These are phyloP conservation scores for Cyberlindnera mississippiensis DNA, from an alignment of 805 yeast species.

Conservation along the genomic window DNA sequence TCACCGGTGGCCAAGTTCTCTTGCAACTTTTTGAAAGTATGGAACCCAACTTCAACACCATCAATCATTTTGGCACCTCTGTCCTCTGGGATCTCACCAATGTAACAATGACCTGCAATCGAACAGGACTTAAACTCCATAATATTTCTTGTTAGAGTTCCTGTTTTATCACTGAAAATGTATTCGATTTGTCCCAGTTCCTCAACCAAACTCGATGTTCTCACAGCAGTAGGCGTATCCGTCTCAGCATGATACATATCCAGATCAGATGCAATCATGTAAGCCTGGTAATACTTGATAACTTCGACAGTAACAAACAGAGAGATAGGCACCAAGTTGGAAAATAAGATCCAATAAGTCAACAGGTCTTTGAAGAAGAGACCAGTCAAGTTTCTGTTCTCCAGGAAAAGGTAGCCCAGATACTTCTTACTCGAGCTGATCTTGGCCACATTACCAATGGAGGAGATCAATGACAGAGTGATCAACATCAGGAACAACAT, in stretches of 20 bases:
- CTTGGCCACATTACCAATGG: conserved; percentile 83
- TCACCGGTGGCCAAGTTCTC: conserved; percentile 43
- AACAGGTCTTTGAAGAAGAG: conserved; percentile 82
- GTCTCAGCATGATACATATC: conserved; percentile 86
- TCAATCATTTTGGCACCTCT: conserved; percentile 66
- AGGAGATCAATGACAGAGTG: conserved; percentile 70
- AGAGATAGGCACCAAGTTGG: conserved; percentile 96
- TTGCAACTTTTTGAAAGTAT: conserved; percentile 62
- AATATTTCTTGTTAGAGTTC: conserved; percentile 90
- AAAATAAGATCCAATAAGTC: conserved; percentile 94
- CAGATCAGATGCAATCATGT: conserved; percentile 86
- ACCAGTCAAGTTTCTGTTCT: conserved; percentile 60
- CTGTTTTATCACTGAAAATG: conserved; percentile 95
- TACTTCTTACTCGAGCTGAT: conserved; percentile 47
- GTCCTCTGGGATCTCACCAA: conserved; percentile 89
- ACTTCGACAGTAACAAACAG: conserved; percentile 94
- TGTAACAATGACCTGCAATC: conserved; percentile 88
- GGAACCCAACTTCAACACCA: conserved; percentile 78
- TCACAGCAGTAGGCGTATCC: conserved; percentile 91
- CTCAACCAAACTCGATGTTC: conserved; percentile 94
- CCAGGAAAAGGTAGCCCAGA: conserved; percentile 63
- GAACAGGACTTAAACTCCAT: conserved; percentile 96
- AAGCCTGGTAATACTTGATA: conserved; percentile 93
- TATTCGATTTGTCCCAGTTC: conserved; percentile 96
- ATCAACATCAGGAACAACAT: conserved; percentile 82